Percentiles rank a stretch among this genome's conserved stretches.
These are phyloP conservation scores for Colletotrichum theobromicola DNA, from an alignment of 2,329 filamentous ascomycete genomes.

Conservation along the genomic window DNA sequence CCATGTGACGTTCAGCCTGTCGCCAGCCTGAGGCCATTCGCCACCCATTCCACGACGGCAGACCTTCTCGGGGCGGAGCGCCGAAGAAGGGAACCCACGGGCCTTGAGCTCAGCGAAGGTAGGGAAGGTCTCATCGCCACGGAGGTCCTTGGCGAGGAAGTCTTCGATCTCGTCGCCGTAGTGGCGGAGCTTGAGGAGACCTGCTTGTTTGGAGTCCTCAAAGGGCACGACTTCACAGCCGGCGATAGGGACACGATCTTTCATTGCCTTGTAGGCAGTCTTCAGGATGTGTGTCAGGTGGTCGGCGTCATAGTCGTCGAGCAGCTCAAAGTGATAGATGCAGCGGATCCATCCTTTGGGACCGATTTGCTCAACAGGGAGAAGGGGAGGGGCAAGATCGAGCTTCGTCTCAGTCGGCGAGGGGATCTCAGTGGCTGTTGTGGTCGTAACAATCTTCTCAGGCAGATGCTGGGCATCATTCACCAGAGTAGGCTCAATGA, in stretches of 20 bases:
- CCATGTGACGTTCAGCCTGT: slow-evolving; percentile 8
- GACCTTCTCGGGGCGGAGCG: slow-evolving; percentile 25
- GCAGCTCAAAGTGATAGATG: slow-evolving; percentile 3
- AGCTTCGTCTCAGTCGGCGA: neutral
- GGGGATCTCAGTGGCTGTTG: neutral
- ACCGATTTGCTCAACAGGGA: slow-evolving; percentile 6
- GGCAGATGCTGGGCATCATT: neutral
- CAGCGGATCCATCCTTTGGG: slow-evolving; percentile 1
- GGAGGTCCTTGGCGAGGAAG: slow-evolving; percentile 30
- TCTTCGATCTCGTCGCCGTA: slow-evolving; percentile 27
- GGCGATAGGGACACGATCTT: neutral
- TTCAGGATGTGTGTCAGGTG: neutral
- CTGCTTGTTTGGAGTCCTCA: slow-evolving; percentile 31
- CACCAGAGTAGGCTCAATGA: neutral
- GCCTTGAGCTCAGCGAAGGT: slow-evolving; percentile 30
- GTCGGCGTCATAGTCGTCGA: neutral
- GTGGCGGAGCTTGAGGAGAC: slow-evolving; percentile 33
- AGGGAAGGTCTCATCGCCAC: slow-evolving; percentile 26
- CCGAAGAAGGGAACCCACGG: slow-evolving; percentile 28
- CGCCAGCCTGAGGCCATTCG: slow-evolving; percentile 27
- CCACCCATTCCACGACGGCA: slow-evolving; percentile 25
- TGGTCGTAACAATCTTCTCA: neutral
- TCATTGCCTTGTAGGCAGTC: neutral
- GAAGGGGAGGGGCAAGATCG: neutral
- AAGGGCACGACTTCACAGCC: slow-evolving; percentile 21